Base-by-base conservation (phyloP, 257 asterid genomes). In the Henckelia pumila region DNA sequence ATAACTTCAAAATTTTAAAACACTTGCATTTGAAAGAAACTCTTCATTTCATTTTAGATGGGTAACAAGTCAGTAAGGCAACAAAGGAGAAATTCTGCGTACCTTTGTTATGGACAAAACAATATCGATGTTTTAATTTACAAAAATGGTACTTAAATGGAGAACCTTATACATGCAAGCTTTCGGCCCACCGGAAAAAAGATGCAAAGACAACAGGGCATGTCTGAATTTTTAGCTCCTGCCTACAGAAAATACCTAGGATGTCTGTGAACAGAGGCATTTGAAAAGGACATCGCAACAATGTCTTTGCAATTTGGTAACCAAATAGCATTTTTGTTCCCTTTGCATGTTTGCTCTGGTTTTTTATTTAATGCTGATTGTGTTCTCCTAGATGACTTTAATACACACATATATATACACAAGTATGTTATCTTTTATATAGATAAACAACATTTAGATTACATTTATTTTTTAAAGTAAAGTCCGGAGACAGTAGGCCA, bases 91-190 rank as follows among this genome's bases (percentile, higher is more conserved):
- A 44, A 13, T 19, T 4, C 52, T 3, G 4, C 19, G 52, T 44
- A 44, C 52, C 52, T 44, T 44, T 3, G 2, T 13, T 37, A 62
- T 24, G 7, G 2, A 67, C 3, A 70, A 57, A 44, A n/a, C 35
- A 25, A n/a, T 57, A n/a, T 9, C 63, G 16, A 44, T 22, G 40
- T 57, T 56, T 50, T 28, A 24, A 59, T 30, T 26, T 29, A 29
- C 44, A 70, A 71, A 35, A 62, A 64, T 35, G 26, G 17, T n/a
- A 64, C 61, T 79, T 83, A 91, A 98, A 96, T 89, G 96, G 76
- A 91, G 80, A 78, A 89, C 90, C 81, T 94, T 94, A 71, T 88
- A 94, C 98, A 91, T 85, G 78, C 98, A 88, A 67, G 98, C 89
- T 83, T 88, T 94, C 5, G 95, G 96, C 66, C 99, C 99, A 28